phyloP scores from a whole-genome alignment of 305 asterid species.

The Fraxinus floribunda region DNA sequence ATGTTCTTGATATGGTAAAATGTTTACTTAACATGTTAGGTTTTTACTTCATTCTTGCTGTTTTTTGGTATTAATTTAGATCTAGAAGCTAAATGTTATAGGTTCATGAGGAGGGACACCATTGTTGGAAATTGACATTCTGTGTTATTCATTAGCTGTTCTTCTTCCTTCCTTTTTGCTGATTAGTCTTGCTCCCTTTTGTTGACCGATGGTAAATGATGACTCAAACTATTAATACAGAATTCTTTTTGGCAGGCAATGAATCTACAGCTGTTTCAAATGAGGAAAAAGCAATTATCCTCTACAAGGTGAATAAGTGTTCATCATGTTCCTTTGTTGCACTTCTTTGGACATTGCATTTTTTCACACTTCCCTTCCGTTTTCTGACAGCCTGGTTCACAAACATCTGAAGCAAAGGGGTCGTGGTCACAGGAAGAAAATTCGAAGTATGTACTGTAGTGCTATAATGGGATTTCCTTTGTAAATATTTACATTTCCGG shows the following conservation, averaged over 20 bases:
- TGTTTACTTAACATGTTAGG: slow-evolving; percentile 1
- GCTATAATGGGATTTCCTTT: slow-evolving; percentile 20
- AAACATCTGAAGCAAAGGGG: slow-evolving; percentile 51
- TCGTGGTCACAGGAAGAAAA: slow-evolving; percentile 51
- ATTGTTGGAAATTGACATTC: neutral
- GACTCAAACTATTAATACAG: neutral
- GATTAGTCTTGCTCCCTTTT: neutral
- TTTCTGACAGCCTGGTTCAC: slow-evolving; percentile 65
- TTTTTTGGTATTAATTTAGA: neutral
- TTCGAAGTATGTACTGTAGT: slow-evolving; percentile 59
- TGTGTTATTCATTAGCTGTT: neutral
- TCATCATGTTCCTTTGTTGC: slow-evolving; percentile 19
- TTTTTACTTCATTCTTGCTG: neutral
- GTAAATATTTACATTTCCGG: slow-evolving; percentile 16
- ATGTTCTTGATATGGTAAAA: neutral
- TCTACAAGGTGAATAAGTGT: slow-evolving; percentile 60
- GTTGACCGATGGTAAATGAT: slow-evolving; percentile 18
- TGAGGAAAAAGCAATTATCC: slow-evolving; percentile 86
- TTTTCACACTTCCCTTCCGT: slow-evolving; percentile 17
- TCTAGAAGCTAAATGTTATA: slow-evolving; percentile 7
- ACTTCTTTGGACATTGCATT: slow-evolving; percentile 4
- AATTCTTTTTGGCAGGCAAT: slow-evolving; percentile 49
- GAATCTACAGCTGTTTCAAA: slow-evolving; percentile 41
- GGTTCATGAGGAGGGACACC: neutral
- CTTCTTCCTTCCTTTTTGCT: slow-evolving; percentile 22